Percentiles rank a stretch among this genome's conserved stretches.
Evolutionary conservation across 2,329 filamentous ascomycete species (phyloP).

Genomic region (Cladosporium sp.): DNA sequence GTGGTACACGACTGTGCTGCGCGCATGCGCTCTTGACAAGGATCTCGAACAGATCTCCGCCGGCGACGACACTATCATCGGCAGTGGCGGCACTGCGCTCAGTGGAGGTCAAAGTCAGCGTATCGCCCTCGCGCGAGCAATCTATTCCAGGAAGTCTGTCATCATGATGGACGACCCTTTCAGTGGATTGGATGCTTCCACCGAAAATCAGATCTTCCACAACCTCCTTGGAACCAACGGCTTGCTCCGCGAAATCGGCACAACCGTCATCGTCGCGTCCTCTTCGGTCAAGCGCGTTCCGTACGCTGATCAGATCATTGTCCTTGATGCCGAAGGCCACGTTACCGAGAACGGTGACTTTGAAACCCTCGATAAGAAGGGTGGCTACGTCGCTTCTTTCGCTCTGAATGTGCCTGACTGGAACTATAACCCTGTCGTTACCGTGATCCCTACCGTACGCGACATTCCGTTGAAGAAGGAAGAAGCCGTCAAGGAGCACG

Average conservation of each 20-base stretch:
- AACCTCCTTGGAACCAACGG: slow-evolving; percentile 42
- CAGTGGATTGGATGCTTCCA: slow-evolving; percentile 46
- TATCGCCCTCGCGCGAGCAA: slow-evolving; percentile 42
- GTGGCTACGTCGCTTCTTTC: slow-evolving; percentile 14
- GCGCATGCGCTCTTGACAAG: slow-evolving; percentile 31
- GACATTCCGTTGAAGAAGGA: slow-evolving; percentile 3
- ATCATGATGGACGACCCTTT: slow-evolving; percentile 48
- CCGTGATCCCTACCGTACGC: not conserved
- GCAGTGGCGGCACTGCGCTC: slow-evolving; percentile 46
- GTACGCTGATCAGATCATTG: slow-evolving; percentile 38
- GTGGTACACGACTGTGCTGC: slow-evolving; percentile 33
- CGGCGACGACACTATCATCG: slow-evolving; percentile 42
- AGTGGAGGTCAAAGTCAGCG: slow-evolving; percentile 50
- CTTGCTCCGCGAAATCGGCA: slow-evolving; percentile 35
- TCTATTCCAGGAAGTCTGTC: slow-evolving; percentile 44
- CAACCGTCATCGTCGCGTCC: slow-evolving; percentile 36
- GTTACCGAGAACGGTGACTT: slow-evolving; percentile 34
- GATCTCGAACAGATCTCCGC: slow-evolving; percentile 37
- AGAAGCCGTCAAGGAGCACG: slow-evolving; percentile 29
- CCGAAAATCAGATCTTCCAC: slow-evolving; percentile 45
- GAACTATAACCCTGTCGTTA: not conserved
- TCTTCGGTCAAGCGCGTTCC: slow-evolving; percentile 29
- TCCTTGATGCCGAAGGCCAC: slow-evolving; percentile 25
- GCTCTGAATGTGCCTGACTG: not conserved
- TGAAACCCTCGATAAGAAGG: slow-evolving; percentile 16